Evolutionary conservation across 768 basidiomycete genomes (phyloP), one percentile per base, ranked within the genome.

Genomic region (Auriscalpium microsporum): DNA sequence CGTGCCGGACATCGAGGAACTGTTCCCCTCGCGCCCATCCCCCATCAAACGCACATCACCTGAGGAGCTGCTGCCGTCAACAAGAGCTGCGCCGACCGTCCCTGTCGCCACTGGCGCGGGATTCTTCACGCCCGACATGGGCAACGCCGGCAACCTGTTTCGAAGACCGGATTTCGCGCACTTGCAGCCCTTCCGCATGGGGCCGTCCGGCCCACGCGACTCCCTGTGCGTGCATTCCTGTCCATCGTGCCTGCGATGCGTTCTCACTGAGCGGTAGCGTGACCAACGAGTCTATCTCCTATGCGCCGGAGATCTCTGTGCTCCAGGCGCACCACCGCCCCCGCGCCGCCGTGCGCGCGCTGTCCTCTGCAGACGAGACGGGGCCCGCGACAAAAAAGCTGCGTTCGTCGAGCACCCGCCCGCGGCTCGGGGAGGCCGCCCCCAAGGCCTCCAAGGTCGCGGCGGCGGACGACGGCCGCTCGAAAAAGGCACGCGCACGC

Each of bases 401-500:
- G 59, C 84, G 88, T 50, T 82, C 87, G 60, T 79, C 81, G 53
- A 71, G 59, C 71, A 75, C 58, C 77, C 79, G 68, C 69, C 72
- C 54, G 73, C 74, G 66, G 48, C 54, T 62, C 47, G 60, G 59
- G 58, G 61, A 63, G 48, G 45, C 58, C 23, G 52, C 48, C 40
- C 51, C 67, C 51, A 84, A 84, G 69, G 70, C 78, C 61, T 77
- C 74, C 66, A 88, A 86, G 76, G 69, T 78, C 64, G 60, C 60
- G 42, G 56, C 60, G 57, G 65, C 62, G 60, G 64, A 65, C 64
- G 84, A 85, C 73, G 84, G 86, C 71, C 80, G 82, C 70, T 75
- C 78, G 78, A 88, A 87, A 86, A 90, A 90, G 87, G 88, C 84
- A 87, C 82, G 86, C 84, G 82, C 82, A 78, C 86, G 84, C 83